Evolutionary conservation across 2,329 filamentous ascomycete genomes (phyloP).

Genomic region (Beauveria bassiana): DNA sequence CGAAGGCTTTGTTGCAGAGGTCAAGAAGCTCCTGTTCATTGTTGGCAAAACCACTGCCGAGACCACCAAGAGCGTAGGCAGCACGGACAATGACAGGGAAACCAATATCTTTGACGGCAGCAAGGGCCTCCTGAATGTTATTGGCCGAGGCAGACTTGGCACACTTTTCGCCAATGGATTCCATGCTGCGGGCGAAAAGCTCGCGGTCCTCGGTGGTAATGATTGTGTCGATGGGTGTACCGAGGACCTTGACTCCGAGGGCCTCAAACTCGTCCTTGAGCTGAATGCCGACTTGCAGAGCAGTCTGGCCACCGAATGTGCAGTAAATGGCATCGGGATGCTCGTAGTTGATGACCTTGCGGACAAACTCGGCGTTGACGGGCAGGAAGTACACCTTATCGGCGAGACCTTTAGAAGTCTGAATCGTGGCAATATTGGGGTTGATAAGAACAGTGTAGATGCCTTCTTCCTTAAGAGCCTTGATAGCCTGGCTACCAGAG

Average conservation of each 20-base stretch:
- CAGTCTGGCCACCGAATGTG: constrained; percentile 96
- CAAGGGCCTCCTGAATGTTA: constrained; percentile 79
- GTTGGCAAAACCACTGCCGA: constrained; percentile 92
- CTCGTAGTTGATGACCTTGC: constrained; percentile 94
- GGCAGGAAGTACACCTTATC: constrained; percentile 99
- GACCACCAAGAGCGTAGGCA: constrained; percentile 88
- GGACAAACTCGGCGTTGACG: constrained; percentile 93
- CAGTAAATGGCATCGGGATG: constrained; percentile 94
- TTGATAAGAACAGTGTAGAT: constrained; percentile 99
- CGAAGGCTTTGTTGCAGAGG: constrained; percentile 90
- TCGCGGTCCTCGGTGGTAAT: constrained; percentile 98
- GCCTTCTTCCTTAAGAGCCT: constrained; percentile 93
- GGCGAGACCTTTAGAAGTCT: constrained; percentile 93
- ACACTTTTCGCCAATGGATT: constrained; percentile 95
- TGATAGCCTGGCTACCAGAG: constrained; percentile 96
- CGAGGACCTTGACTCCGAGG: constrained; percentile 87
- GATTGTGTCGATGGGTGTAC: constrained; percentile 95
- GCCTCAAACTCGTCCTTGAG: constrained; percentile 94
- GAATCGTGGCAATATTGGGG: constrained; percentile 97
- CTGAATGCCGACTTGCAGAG: constrained; percentile 92
- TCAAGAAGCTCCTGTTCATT: constrained; percentile 75
- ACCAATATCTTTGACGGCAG: constrained; percentile 82
- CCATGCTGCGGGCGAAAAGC: constrained; percentile 95
- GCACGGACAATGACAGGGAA: constrained; percentile 97
- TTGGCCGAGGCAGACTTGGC: constrained; percentile 93